Base-by-base conservation (phyloP, 805 yeast species). In the Lipomyces sp. region DNA sequence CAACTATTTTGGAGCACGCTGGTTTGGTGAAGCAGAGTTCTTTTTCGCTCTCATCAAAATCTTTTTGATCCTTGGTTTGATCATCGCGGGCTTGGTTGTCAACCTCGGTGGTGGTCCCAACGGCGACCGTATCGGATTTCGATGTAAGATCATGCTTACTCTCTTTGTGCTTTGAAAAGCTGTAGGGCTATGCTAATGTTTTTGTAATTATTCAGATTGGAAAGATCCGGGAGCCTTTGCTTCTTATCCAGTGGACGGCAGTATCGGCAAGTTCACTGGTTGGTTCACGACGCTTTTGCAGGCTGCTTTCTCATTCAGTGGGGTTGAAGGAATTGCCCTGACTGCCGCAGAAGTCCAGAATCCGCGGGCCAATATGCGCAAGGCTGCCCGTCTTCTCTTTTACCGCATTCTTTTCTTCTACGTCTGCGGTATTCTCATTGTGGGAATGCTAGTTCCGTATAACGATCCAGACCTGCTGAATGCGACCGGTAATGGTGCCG, bases 321-420 rank as follows among this genome's bases (percentile, higher is more conserved):
- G 95, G 0, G 95, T 95, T 1, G 96, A 88, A 67, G 84, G 85
- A 61, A 78, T 88, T 32, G 77, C 91, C 1, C 82, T 85, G 85
- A 80, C 86, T 31, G 95, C 95, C 2, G 88, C 95, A 41, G 95
- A 88, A 65, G 80, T 86, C 2, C 70, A 76, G 31, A 73, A 81
- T 59, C 95, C 95, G 8, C 75, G 91, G 45, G 77, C 77, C 47
- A 80, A 80, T 4, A 70, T 88, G 64, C 89, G 93, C n/a, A 75
- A 74, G 29, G 95, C 95, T 0, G 86, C 82, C 71, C 82, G 79
- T 57, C 84, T 83, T 49, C 87, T 87, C 16, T 81, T 86, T 53
- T 74, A 75, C 62, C 75, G 95, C 58, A 72, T 88, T 53, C 73
- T 83, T 0, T 66, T 84, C 29, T 76, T 88, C 57, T 87, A 83